phyloP scores from a whole-genome alignment of 352 stramenopile genomes.

The Globisporangium paroecandrum region DNA sequence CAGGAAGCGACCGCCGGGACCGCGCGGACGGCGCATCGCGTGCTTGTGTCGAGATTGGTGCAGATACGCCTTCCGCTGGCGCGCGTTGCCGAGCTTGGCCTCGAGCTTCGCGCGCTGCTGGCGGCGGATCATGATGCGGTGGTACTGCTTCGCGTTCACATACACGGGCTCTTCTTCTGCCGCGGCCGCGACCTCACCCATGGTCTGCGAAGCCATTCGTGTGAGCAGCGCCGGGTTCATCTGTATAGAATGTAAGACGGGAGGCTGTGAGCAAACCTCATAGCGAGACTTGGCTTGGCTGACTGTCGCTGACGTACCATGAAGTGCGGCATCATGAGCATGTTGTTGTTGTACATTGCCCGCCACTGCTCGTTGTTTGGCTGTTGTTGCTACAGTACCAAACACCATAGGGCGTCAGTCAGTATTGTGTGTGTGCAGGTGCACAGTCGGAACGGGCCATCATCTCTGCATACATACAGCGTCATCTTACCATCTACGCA shows the following conservation, averaged over 20 bases:
- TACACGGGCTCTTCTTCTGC: constrained; percentile 85
- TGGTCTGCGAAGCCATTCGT: background rate
- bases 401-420: background rate
- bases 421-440: background rate
- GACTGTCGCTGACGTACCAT: constrained; percentile 28
- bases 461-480: background rate
- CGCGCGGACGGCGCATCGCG: constrained; percentile 80
- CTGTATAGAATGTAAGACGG: background rate
- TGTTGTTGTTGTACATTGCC: constrained; percentile 48
- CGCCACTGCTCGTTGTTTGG: constrained; percentile 50
- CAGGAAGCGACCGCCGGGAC: constrained; percentile 79
- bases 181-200: background rate
- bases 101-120: constrained; percentile 86
- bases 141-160: constrained; percentile 90
- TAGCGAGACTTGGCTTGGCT: background rate
- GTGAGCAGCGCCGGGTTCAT: constrained; percentile 5
- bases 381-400: constrained; percentile 36
- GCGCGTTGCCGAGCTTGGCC: constrained; percentile 71
- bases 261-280: background rate
- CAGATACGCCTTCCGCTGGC: constrained; percentile 84
- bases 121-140: constrained; percentile 87
- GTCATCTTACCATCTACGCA: constrained; percentile 3
- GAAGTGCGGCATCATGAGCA: constrained; percentile 60
- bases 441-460: background rate
- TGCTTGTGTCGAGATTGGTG: constrained; percentile 87